Conservation (phyloP, 495 filamentous ascomycete genomes). For the Xylaria telfairii region DNA sequence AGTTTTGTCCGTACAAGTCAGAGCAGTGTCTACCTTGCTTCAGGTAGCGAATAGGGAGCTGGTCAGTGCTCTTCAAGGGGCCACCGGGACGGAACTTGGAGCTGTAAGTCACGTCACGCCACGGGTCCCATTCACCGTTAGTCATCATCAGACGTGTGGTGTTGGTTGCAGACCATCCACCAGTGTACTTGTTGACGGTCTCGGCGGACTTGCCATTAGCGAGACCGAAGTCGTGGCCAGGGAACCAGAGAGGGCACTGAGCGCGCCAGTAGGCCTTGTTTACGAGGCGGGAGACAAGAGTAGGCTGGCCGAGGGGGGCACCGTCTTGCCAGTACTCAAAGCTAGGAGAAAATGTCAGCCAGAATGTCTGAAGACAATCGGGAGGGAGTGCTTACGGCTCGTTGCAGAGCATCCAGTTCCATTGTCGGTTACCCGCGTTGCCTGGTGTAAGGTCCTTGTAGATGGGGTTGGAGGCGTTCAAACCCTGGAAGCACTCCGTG, state of each 20-base stretch:
- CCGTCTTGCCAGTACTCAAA: conserved; percentile 65
- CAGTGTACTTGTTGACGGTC: conserved; percentile 64
- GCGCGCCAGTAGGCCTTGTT: conserved; percentile 62
- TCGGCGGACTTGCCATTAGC: conserved; percentile 56
- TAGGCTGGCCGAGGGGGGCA: conserved; percentile 49
- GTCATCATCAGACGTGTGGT: conserved; percentile 64
- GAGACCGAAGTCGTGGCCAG: conserved; percentile 46
- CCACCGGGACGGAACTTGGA: conserved; percentile 49
- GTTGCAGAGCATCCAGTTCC: conserved; percentile 72
- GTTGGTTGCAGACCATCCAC: conserved; percentile 63
- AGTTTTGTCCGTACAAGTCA: conserved; percentile 56
- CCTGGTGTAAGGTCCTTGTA: conserved; percentile 60
- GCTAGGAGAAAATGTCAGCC: neutral
- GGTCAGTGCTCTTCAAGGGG: conserved; percentile 40
- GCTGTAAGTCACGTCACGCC: conserved; percentile 49
- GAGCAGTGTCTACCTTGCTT: conserved; percentile 50
- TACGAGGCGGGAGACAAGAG: conserved; percentile 64
- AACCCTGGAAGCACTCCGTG: conserved; percentile 62
- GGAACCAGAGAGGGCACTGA: conserved; percentile 67
- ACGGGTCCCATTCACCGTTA: conserved; percentile 60
- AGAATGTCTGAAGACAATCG: neutral
- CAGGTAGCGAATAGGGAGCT: conserved; percentile 43
- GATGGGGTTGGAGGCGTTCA: conserved; percentile 61
- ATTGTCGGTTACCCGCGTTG: conserved; percentile 64
- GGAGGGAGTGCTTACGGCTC: conserved; percentile 49